These are phyloP conservation scores for Leucocoprinus leucothites DNA, from an alignment of 768 basidiomycete species.

Conservation along the genomic window DNA sequence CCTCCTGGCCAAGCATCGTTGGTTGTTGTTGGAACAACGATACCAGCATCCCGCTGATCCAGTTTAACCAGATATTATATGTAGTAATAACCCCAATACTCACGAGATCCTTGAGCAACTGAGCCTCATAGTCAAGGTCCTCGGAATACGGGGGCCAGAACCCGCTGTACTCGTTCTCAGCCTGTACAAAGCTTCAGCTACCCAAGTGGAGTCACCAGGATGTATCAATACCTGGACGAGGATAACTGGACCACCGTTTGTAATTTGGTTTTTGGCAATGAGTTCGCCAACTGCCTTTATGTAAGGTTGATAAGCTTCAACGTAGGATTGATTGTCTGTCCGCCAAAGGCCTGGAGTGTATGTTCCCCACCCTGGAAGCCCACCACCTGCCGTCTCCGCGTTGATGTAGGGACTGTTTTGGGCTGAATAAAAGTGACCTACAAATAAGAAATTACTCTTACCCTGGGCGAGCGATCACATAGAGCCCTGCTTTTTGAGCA, in stretches of 20 bases:
- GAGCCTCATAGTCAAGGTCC: conserved; percentile 36
- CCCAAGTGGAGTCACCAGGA: background rate
- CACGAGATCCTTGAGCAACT: conserved; percentile 32
- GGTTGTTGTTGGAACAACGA: conserved; percentile 44
- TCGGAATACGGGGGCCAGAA: conserved; percentile 36
- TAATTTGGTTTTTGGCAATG: conserved; percentile 52
- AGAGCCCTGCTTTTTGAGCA: conserved; percentile 53
- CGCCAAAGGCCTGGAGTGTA: conserved; percentile 45
- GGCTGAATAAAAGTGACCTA: background rate
- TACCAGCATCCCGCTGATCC: conserved; percentile 25
- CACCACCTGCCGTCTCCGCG: conserved; percentile 48
- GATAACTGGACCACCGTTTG: conserved; percentile 56
- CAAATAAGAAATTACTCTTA: conserved; percentile 16
- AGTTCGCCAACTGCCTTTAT: conserved; percentile 43
- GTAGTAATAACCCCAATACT: background rate
- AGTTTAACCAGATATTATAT: background rate
- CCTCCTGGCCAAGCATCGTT: conserved; percentile 47
- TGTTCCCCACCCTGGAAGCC: conserved; percentile 57
- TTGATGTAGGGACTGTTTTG: conserved; percentile 39
- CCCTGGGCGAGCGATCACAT: conserved; percentile 52
- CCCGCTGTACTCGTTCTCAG: conserved; percentile 53
- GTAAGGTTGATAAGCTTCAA: conserved; percentile 48
- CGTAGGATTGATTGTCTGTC: conserved; percentile 36
- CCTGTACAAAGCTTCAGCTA: conserved; percentile 20
- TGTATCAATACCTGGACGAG: conserved; percentile 30